Evolutionary conservation across 164 flowering plant species (phyloP), one percentile per base, ranked within the genome.

Genomic region (Brasenia schreberi): DNA sequence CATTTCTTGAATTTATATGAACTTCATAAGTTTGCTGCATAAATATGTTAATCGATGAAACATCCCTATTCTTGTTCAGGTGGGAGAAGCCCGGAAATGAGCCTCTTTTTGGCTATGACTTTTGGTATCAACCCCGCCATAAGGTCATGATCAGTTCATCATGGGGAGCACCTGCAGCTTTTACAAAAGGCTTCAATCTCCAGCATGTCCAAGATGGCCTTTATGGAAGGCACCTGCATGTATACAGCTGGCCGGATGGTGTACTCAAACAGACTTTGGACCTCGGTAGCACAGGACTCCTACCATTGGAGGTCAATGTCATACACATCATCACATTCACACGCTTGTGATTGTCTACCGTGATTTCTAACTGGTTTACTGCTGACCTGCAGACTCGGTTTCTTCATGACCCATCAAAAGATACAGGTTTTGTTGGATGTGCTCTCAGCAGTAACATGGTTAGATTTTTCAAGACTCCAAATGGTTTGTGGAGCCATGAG

Each of bases 21-120:
- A 45, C 53, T 45, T 45, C 53, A 7, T 23, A 23, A 23, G 12
- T 45, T 4, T 45, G 53, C 1, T 45, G 53, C 27, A 23, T 45
- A 12, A 45, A 1, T 45, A 1, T 12, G 7, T 23, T 23, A 23
- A 23, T 23, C 27, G 27, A 23, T 23, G 27, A 23, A 23, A 45
- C 12, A 45, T 45, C 11, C 12, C 7, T 45, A 11, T 44, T 44
- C 6, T 19, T 66, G 16, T 5, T 27, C 67, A 94, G 99, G 84
- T 94, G 99, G 99, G 99, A 94, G 77, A 94, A 91, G 72, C 93
- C 89, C 23, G 99, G 99, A 49, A 85, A 91, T 59, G 91, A 90
- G 75, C 97, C 99, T 5, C 72, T 67, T 33, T 94, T 86, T 78
- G 99, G 99, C 6, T 94, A 94, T 66, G 99, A 94, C 76, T 94